Conservation (phyloP, 306 rosid species). For the Prosopis cineraria region DNA sequence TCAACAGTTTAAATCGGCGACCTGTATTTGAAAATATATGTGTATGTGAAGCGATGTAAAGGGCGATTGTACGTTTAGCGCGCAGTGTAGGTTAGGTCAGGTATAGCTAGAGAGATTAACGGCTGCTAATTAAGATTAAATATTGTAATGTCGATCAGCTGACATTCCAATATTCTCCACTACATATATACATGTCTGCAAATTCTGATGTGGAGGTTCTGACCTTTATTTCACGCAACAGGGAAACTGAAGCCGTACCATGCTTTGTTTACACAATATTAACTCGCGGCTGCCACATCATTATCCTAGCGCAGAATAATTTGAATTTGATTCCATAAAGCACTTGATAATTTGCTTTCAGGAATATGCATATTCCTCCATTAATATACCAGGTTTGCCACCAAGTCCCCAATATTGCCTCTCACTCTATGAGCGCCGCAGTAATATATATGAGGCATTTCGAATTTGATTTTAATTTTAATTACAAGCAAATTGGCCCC, state of each 20-base stretch:
- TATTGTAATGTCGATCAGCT: conserved; percentile 32
- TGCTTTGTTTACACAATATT: conserved; percentile 33
- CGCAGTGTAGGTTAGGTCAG: conserved; percentile 28
- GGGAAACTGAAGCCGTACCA: conserved; percentile 31
- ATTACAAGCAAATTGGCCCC: background rate
- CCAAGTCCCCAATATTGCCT: background rate
- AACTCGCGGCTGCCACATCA: conserved; percentile 24
- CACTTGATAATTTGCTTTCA: conserved; percentile 22
- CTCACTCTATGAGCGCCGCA: background rate
- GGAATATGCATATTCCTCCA: conserved; percentile 37
- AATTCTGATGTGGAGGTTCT: conserved; percentile 32
- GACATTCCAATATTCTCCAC: conserved; percentile 47
- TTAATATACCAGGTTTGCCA: conserved; percentile 27
- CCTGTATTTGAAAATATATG: background rate
- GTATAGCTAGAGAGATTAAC: conserved; percentile 32
- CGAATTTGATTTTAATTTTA: background rate
- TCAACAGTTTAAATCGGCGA: background rate
- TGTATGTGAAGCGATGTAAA: background rate
- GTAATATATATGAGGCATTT: background rate
- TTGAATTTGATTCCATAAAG: conserved; percentile 50
- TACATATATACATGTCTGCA: conserved; percentile 12
- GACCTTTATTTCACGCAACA: conserved; percentile 13
- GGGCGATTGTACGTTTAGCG: background rate
- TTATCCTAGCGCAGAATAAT: conserved; percentile 23
- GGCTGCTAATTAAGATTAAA: conserved; percentile 28